A percentile compares a stretch with the other conserved stretches of the same genome.
Evolutionary conservation across 805 yeast species (phyloP).

Genomic region (Millerozyma acaciae): DNA sequence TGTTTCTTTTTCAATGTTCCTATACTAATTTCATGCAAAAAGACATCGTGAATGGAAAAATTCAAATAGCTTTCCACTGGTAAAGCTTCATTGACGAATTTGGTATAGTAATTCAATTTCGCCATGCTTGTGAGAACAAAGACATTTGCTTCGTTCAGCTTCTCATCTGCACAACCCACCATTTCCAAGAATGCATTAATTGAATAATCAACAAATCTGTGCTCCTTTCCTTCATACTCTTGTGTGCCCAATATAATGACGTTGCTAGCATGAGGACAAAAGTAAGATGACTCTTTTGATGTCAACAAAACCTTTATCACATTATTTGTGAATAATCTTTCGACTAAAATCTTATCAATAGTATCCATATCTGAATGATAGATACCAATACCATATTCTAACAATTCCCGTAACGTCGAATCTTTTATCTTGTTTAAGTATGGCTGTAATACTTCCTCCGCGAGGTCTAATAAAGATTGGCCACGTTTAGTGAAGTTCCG

Average conservation of each 20-base stretch:
- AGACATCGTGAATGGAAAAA: constrained; percentile 56
- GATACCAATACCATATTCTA: constrained; percentile 62
- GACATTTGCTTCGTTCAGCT: constrained; percentile 29
- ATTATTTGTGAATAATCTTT: constrained; percentile 47
- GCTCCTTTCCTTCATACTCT: constrained; percentile 68
- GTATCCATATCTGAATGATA: constrained; percentile 54
- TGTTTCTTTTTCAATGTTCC: constrained; percentile 64
- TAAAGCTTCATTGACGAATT: constrained; percentile 66
- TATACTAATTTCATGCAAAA: constrained; percentile 71
- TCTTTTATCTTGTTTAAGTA: constrained; percentile 47
- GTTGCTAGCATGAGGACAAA: constrained; percentile 48
- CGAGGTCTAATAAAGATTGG: constrained; percentile 37
- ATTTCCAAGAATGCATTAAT: constrained; percentile 62
- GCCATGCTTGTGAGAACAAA: constrained; percentile 53
- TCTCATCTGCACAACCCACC: constrained; percentile 47
- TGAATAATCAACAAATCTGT: constrained; percentile 64
- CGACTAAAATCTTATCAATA: constrained; percentile 53
- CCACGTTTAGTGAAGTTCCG: constrained; percentile 35
- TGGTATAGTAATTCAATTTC: constrained; percentile 60
- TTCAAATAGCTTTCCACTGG: constrained; percentile 81
- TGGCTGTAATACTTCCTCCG: constrained; percentile 34
- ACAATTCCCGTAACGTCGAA: constrained; percentile 34
- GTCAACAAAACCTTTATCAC: constrained; percentile 57
- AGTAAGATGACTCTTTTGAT: constrained; percentile 51
- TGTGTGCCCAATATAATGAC: constrained; percentile 72